Evolutionary conservation across 2,329 filamentous ascomycete species (phyloP), one percentile per base, ranked within the genome.

Genomic region (Fulvia fulva): DNA sequence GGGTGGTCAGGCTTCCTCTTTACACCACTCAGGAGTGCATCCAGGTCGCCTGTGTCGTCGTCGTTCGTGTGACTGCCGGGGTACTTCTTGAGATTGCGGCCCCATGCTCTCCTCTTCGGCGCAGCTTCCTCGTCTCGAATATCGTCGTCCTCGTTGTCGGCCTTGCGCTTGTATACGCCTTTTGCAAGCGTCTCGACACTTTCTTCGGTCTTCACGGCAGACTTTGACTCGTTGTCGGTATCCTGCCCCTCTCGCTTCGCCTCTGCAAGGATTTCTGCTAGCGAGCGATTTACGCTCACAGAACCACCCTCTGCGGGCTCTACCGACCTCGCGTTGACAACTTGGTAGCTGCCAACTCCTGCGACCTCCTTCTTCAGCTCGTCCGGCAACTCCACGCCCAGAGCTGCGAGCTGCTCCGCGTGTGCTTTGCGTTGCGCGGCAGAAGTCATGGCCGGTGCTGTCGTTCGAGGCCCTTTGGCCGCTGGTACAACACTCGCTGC

Each of bases 321-420:
- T 7, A 79, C 65, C 45, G 68, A 66, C 28, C 67, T 75, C 63
- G 78, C 80, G 46, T 84, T 80, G 43, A 90, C 83, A 5, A 83
- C 85, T 58, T 90, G 85, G 93, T 93, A 99, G 54, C 96, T 89
- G 30, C 94, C 91, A 3, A 88, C 87, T 78, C 97, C 86, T 5
- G 92, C 91, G 84, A 97, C 86, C 59, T 94, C 90, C 1, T 83
- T 80, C 59, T 90, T 81, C 57, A 90, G 86, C 64, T 89, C 86
- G 46, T 90, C 86, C 0, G 94, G 94, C 55, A 97, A 83, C 49
- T 86, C 84, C 51, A 99, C 86, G 0, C 94, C 94, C 81, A 99
- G 83, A 34, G 88, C 89, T 4, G 88, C 91, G 11, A 99, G 80
- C 74, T 97, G 91, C 63, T 91, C 87, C 68, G 95, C 83, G 75